Base-by-base conservation (phyloP, 768 basidiomycete species). In the Trametes gibbosa region DNA sequence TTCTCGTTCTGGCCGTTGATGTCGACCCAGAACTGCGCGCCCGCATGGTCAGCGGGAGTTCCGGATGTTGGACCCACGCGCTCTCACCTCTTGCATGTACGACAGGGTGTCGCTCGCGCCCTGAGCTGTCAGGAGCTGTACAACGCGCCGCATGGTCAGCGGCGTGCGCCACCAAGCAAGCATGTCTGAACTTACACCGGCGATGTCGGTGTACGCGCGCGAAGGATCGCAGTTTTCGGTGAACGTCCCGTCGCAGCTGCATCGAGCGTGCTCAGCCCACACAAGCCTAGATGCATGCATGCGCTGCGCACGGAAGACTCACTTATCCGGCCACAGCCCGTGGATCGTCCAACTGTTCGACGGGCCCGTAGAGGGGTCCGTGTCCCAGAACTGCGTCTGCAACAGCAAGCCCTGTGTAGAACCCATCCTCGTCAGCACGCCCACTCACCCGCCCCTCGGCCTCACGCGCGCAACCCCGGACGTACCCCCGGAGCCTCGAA, bases 371-470 rank as follows among this genome's bases (percentile, higher is more conserved):
- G 79, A 69, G 0, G 85, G 82, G 47, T 82, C 65, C 2, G 83
- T 86, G 61, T 90, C 87, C 87, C 89, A 90, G 72, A 90, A 87
- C 84, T 87, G 83, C 1, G 80, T 79, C 60, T 86, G 85, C 59
- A 85, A 66, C 29, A 88, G 62, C 47, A 84, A 72, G 41, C 87
- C 88, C 86, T 89, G 42, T 5, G 23, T 19, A 52, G 13, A 25
- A 24, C 10, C 23, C 19, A 40, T 6, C 13, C 19, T 5, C 14
- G 45, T 29, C 25, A 29, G 25, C 25, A 47, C 25, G 25, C 24
- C 23, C 23, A 25, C 13, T 13, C 9, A 9, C 24, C 9, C 46
- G 29, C 19, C 3, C n/a, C 19, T 1, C n/a, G 17, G 48, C 1
- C 8, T 19, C 16, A 75, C 82, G 53, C 66, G 89, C 85, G n/a